These are phyloP conservation scores for Lasiosphaeria miniovina DNA, from an alignment of 495 filamentous ascomycete species.

Conservation along the genomic window DNA sequence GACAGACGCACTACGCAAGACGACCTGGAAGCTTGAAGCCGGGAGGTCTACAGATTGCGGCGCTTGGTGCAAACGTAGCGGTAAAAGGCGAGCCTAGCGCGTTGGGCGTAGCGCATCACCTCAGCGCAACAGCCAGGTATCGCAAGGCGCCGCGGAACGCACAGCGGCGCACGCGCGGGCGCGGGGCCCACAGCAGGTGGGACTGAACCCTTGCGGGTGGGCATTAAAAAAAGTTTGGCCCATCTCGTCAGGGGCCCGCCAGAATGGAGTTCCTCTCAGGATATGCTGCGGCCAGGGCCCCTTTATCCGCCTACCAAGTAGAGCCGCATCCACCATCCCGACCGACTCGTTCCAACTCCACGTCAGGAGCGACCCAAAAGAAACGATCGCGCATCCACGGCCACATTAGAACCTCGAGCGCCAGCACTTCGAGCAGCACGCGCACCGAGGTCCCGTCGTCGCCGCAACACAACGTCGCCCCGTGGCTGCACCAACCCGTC, in stretches of 20 bases:
- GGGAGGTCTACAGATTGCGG: background rate
- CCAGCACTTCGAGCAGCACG: constrained; percentile 32
- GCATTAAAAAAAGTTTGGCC: constrained; percentile 7
- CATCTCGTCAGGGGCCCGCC: constrained; percentile 18
- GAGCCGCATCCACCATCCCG: constrained; percentile 27
- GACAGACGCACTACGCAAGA: no score
- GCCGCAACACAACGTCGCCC: constrained; percentile 14
- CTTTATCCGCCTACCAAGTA: constrained; percentile 36
- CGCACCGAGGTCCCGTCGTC: constrained; percentile 21
- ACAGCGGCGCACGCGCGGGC: background rate
- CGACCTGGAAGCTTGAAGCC: background rate
- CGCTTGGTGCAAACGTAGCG: background rate
- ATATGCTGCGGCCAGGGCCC: constrained; percentile 34
- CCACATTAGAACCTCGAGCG: constrained; percentile 30
- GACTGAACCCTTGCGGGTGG: background rate
- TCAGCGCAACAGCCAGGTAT: background rate
- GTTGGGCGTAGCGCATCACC: background rate
- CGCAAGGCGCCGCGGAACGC: background rate
- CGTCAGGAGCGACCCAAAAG: constrained; percentile 23
- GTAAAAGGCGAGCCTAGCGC: background rate
- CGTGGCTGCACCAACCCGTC: constrained; percentile 18
- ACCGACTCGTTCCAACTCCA: constrained; percentile 36
- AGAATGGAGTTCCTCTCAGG: constrained; percentile 37
- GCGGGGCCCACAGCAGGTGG: no score
- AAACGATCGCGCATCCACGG: constrained; percentile 31